Evolutionary conservation across 495 filamentous ascomycete species (phyloP).

Genomic region (Penicillium cataractarum): DNA sequence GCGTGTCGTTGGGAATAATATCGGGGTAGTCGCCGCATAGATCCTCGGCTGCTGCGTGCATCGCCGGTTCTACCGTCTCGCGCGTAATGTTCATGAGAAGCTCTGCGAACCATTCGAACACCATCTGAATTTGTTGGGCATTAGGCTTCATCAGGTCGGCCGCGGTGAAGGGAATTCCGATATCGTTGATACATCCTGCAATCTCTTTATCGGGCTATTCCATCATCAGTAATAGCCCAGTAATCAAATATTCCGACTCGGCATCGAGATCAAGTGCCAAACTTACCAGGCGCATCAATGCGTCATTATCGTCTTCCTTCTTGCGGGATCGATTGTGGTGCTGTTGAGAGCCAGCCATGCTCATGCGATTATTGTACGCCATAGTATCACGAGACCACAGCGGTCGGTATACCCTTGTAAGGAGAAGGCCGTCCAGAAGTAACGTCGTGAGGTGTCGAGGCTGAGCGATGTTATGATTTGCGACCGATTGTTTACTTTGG

Average conservation of each 20-base stretch:
- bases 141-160: constrained; percentile 93
- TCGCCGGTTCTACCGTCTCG: constrained; percentile 90
- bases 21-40: constrained; percentile 79
- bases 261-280: background rate
- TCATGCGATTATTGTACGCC: constrained; percentile 78
- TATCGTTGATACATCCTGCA: constrained; percentile 93
- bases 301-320: constrained; percentile 81
- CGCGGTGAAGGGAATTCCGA: constrained; percentile 84
- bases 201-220: constrained; percentile 82
- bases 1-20: constrained; percentile 81
- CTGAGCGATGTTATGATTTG: constrained; percentile 32
- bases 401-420: background rate
- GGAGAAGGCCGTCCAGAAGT: constrained; percentile 8
- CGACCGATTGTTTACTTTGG: constrained; percentile 44
- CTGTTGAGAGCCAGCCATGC: constrained; percentile 58
- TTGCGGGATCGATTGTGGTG: constrained; percentile 65
- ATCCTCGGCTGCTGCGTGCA: constrained; percentile 87
- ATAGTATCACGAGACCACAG: constrained; percentile 23
- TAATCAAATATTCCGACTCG: background rate
- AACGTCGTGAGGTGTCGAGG: constrained; percentile 7
- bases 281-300: constrained; percentile 82
- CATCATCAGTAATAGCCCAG: constrained; percentile 20
- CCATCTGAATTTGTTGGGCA: constrained; percentile 88
- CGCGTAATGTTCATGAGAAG: constrained; percentile 88
- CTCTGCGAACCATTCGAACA: constrained; percentile 97